Evolutionary conservation across 352 stramenopile species (phyloP), one percentile per base, ranked within the genome.

Genomic region (Globisporangium okanoganense): DNA sequence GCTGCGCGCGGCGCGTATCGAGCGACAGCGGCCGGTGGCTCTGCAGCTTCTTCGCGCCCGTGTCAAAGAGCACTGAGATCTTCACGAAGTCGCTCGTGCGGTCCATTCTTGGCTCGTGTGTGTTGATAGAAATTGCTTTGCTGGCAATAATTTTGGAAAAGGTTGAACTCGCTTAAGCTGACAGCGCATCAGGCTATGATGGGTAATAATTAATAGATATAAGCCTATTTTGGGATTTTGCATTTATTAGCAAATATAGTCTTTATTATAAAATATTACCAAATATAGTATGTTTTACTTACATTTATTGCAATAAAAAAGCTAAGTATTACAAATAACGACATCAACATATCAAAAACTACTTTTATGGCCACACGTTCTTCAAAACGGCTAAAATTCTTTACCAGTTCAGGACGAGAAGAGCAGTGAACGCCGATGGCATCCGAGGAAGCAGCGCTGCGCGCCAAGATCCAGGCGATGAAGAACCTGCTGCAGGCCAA

Each of bases 61-160:
- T 88, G 66, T 90, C 82, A 45, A 92, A 94, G 29, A 94, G 79
- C 73, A 92, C 77, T 47, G 80, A 84, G 66, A 94, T 91, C 62
- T 84, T 81, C 49, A 92, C 82, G 48, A 94, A 94, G 67, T 94
- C 82, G 70, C 77, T 84, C 65, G 85, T 94, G 27, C 83, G 79
- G 70, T 94, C 85, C 76, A 73, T 87, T 48, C 24, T 33, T 1
- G 36, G 14, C 5, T 33, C 38, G n/a, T 20, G 8, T 44, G n/a
- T 20, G 38, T 12, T 13, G 20, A 48, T 48, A 5, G 41, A 3
- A 25, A 48, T 48, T 27, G 18, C n/a, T 27, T 48, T 48, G 41
- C 41, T 48, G 41, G 41, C 41, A 25, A 5, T 44, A 20, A 20
- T 44, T 8, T 20, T 47, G n/a, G 5, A 12, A 38, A 27, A 52